Percentiles rank a stretch among this genome's conserved stretches.
Evolutionary conservation across 2,329 filamentous ascomycete genomes (phyloP).

Genomic region (Exophiala sp.): DNA sequence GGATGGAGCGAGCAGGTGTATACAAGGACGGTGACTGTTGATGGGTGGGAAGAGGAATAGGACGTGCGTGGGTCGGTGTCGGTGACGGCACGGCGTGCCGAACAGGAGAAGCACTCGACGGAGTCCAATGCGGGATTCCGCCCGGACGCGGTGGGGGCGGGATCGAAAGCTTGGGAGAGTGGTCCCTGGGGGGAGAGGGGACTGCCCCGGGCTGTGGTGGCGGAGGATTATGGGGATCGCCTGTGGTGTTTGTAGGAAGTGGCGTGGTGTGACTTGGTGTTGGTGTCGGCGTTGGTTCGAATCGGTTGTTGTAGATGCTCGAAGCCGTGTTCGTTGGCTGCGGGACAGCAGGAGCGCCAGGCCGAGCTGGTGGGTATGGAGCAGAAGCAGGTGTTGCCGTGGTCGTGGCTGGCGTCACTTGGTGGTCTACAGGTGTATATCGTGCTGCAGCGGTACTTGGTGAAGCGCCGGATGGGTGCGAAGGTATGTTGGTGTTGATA

Average conservation of each 20-base stretch:
- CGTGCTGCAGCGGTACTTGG: conserved; percentile 21
- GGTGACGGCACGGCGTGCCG: conserved; percentile 8
- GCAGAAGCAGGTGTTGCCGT: not conserved
- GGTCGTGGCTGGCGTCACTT: conserved; percentile 11
- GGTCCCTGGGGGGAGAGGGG: conserved; percentile 3
- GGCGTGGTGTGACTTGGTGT: too few species aligned
- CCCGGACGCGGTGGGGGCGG: conserved; percentile 9
- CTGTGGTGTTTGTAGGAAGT: conserved; percentile 1
- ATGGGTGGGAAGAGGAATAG: conserved; percentile 6
- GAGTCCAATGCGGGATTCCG: conserved; percentile 5
- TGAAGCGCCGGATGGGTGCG: conserved; percentile 7
- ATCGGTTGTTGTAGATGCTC: conserved; percentile 15
- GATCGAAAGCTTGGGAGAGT: conserved; percentile 1
- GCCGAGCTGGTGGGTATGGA: conserved; percentile 11
- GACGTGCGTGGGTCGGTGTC: conserved; percentile 12
- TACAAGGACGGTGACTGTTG: conserved; percentile 5
- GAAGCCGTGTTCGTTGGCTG: conserved; percentile 21
- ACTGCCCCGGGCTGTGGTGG: conserved; percentile 18
- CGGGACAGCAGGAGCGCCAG: conserved; percentile 17
- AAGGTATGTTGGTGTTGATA: conserved; percentile 23
- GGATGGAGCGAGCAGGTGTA: conserved; percentile 8
- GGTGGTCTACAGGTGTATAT: conserved; percentile 13
- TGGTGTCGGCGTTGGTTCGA: conserved; percentile 17
- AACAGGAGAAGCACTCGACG: conserved; percentile 8
- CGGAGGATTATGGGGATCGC: conserved; percentile 9